Percentiles rank a stretch among this genome's conserved stretches.
These are phyloP conservation scores for Thielaviopsis ethacetica DNA, from an alignment of 2,329 filamentous ascomycete genomes.

Conservation along the genomic window DNA sequence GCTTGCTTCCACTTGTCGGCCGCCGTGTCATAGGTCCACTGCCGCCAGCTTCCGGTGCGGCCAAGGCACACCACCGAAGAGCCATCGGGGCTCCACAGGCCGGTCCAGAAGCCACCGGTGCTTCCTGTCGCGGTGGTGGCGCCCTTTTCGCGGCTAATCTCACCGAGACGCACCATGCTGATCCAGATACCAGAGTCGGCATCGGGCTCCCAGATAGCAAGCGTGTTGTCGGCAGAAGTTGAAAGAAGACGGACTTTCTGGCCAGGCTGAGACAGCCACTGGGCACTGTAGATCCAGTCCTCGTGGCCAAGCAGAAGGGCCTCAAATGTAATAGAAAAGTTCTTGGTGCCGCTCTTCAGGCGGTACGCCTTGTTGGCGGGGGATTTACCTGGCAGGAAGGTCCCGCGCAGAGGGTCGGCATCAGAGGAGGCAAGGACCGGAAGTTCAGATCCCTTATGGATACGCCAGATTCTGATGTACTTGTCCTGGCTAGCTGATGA, in stretches of 20 bases:
- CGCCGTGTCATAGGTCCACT: slow-evolving; percentile 52
- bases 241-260: slow-evolving; percentile 59
- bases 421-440: slow-evolving; percentile 36
- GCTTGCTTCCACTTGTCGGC: slow-evolving; percentile 59
- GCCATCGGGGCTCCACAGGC: slow-evolving; percentile 68
- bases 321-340: slow-evolving; percentile 80
- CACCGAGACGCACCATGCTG: slow-evolving; percentile 68
- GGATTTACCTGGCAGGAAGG: slow-evolving; percentile 49
- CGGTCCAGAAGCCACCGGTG: slow-evolving; percentile 91
- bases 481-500: slow-evolving; percentile 95
- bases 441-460: slow-evolving; percentile 54
- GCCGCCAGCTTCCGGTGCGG: slow-evolving; percentile 81
- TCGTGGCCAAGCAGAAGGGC: slow-evolving; percentile 88
- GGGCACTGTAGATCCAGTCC: slow-evolving; percentile 90
- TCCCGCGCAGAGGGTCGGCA: slow-evolving; percentile 39
- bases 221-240: slow-evolving; percentile 85
- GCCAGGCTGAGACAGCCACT: slow-evolving; percentile 40
- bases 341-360: slow-evolving; percentile 42
- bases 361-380: slow-evolving; percentile 81
- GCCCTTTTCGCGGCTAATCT: slow-evolving; percentile 88
- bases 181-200: slow-evolving; percentile 77
- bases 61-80: slow-evolving; percentile 64
- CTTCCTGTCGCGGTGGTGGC: slow-evolving; percentile 93
- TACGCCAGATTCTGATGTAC: slow-evolving; percentile 84
- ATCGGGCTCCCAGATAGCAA: slow-evolving; percentile 86